A percentile compares a stretch with the other conserved stretches of the same genome.
Evolutionary conservation across 78 protist genomes (phyloP).

Genomic region (Ministeria vibrans): DNA sequence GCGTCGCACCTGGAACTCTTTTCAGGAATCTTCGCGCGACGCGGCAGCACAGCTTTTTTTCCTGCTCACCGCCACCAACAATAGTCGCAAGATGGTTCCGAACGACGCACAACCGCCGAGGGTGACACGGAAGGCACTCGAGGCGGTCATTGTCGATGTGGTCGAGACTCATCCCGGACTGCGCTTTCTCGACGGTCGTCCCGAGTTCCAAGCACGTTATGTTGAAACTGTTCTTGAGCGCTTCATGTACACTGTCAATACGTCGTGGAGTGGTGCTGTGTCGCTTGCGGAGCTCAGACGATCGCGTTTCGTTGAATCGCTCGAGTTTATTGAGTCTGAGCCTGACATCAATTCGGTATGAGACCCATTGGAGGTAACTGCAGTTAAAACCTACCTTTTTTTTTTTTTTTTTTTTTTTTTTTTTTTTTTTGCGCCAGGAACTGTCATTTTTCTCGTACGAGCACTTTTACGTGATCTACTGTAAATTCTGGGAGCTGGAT

Average conservation of each 20-base stretch:
- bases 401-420: too few relatives aligned
- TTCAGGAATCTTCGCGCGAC: too few relatives aligned
- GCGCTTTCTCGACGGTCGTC: constrained; percentile 62
- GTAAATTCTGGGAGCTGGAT: constrained; percentile 94
- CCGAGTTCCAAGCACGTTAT: constrained; percentile 78
- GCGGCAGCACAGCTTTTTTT: too few relatives aligned
- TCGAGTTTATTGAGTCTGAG: constrained; percentile 51
- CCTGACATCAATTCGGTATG: constrained; percentile 67
- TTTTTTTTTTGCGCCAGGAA: background rate
- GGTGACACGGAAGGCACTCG: background rate
- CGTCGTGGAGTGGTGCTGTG: constrained; percentile 35
- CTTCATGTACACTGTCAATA: constrained; percentile 57
- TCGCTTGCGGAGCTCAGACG: constrained; percentile 49
- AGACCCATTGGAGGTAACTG: too few relatives aligned
- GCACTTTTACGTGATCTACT: constrained; percentile 91
- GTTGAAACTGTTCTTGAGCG: constrained; percentile 69
- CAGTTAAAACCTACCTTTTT: too few relatives aligned
- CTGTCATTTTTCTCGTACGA: constrained; percentile 71
- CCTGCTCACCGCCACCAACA: too few relatives aligned
- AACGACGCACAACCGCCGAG: too few relatives aligned
- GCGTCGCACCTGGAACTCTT: too few relatives aligned
- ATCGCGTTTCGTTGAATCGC: constrained; percentile 28
- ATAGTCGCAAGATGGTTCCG: too few relatives aligned
- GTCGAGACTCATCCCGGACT: constrained; percentile 74
- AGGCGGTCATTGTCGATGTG: background rate